Evolutionary conservation across 106 monocot genomes (phyloP), one percentile per base, ranked within the genome.

Genomic region (Dendrobium catenatum): DNA sequence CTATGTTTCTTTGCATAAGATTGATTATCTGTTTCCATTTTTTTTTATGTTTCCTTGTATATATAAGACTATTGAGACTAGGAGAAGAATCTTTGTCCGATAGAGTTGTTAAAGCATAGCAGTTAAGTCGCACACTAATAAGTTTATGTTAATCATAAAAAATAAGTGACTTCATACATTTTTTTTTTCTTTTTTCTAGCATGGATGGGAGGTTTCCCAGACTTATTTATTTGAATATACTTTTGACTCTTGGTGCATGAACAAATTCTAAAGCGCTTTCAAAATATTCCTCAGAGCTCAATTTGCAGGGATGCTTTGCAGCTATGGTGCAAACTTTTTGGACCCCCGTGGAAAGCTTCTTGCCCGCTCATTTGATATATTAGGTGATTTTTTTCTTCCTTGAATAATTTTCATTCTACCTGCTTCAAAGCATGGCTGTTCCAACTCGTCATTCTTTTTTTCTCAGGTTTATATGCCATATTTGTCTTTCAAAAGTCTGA

Each of bases 401-500:
- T 33, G 2, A 68, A 40, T n/a, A 29, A 55, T 27, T 22, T 7
- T 68, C 31, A 10, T 80, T 75, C 19, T 47, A 26, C 5, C 64
- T 20, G 33, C 18, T 16, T 6, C 2, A n/a, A 61, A 33, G 6
- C 16, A 48, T 19, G 29, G 26, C 37, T 27, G 18, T 74, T 9
- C 41, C 78, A 9, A 79, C 59, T 51, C 24, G 9, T 9, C 15
- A 11, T 73, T 73, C 42, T 27, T 64, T 79, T 61, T 42, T 41
- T 58, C 16, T 78, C 83, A 98, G 98, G 94, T 81, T 82, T 98
- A 70, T 98, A 95, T 87, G 85, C 93, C 20, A 95, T 81, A 18
- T 93, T 95, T 86, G 91, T 94, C 54, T 98, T 98, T 79, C 94
- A 91, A 79, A 98, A 98, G 86, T 90, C 89, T 79, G 95, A 95